These are phyloP conservation scores for Marsdenia floribunda DNA, from an alignment of 257 asterid genomes.

Conservation along the genomic window DNA sequence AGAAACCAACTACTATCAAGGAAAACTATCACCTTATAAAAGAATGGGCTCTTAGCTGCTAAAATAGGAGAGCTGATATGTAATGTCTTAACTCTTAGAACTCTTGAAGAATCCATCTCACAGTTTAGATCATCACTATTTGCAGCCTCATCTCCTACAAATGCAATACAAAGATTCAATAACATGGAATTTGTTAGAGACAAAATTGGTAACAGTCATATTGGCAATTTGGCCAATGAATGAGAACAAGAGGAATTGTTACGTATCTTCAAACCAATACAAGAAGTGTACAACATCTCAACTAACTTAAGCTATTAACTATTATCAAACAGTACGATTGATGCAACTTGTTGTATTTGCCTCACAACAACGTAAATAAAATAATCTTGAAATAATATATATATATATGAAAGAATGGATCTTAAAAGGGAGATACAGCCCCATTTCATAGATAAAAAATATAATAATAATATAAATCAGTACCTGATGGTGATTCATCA, in stretches of 20 bases:
- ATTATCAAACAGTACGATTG: neutral
- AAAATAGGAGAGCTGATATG: constrained; percentile 36
- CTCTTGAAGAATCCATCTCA: constrained; percentile 24
- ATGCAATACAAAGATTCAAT: constrained; percentile 2
- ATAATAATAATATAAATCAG: constrained; percentile 6
- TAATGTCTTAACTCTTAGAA: constrained; percentile 25
- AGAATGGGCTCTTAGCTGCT: constrained; percentile 38
- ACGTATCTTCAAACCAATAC: constrained; percentile 3
- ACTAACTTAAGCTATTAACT: neutral
- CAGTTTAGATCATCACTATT: constrained; percentile 23
- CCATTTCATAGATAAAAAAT: neutral
- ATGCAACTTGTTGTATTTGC: neutral
- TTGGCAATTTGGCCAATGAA: too few species aligned
- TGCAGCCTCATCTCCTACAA: constrained; percentile 31
- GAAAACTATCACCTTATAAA: constrained; percentile 21
- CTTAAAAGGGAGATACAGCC: neutral
- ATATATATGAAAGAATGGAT: neutral
- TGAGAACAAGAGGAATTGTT: constrained; percentile 11
- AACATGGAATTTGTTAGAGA: neutral
- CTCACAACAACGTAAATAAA: neutral
- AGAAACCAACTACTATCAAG: neutral
- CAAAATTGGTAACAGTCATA: neutral
- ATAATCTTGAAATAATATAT: neutral
- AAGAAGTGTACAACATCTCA: neutral
- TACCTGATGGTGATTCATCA: constrained; percentile 74